Conservation (phyloP, 108 stramenopile species). For the Cyclotella baltica region DNA sequence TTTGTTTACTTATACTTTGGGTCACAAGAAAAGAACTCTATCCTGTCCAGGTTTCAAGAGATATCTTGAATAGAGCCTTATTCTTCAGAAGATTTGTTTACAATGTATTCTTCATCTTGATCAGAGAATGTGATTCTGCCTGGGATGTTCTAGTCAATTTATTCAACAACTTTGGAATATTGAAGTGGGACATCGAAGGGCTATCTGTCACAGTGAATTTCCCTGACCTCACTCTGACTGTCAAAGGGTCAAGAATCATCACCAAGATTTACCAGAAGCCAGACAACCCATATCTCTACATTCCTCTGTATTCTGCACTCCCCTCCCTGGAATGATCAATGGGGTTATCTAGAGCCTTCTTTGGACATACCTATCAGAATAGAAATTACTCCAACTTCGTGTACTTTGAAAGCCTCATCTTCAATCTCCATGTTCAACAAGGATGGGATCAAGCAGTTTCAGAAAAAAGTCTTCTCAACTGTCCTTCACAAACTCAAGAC, state of each 20-base stretch:
- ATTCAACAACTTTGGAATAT: no score
- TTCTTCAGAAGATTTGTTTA: neutral
- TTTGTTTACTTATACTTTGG: constrained; percentile 34
- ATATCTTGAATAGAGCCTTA: neutral
- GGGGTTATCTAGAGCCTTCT: constrained; percentile 16
- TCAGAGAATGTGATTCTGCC: neutral
- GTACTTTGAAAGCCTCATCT: neutral
- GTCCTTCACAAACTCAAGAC: neutral
- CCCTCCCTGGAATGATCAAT: no score
- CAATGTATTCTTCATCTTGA: neutral
- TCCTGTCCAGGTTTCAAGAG: neutral
- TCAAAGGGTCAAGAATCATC: neutral
- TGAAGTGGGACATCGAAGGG: constrained; percentile 2
- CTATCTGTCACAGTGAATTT: neutral
- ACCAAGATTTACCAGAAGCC: no score
- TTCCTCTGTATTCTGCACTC: no score
- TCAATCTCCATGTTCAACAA: neutral
- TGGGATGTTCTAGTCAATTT: neutral
- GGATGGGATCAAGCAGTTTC: no score
- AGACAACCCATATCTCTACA: constrained; percentile 29
- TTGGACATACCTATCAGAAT: constrained; percentile 15
- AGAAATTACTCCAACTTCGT: neutral
- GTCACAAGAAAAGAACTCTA: constrained; percentile 1
- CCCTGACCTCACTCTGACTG: constrained; percentile 11
- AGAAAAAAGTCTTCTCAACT: neutral